Evolutionary conservation across 2,329 filamentous ascomycete genomes (phyloP).

Genomic region (Chaetomium olivaceum): DNA sequence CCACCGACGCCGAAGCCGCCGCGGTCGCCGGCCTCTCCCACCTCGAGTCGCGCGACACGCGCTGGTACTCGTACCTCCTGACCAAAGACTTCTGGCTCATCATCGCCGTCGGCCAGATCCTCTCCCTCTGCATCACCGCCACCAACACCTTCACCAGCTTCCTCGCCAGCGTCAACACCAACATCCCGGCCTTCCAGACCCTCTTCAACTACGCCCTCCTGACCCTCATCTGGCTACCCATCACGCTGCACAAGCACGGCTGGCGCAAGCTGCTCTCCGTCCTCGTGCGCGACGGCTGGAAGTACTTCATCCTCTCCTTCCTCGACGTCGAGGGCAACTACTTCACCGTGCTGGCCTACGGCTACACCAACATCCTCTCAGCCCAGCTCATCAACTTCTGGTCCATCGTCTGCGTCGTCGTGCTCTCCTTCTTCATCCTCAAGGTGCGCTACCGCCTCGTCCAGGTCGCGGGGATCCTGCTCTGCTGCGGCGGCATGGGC

Average conservation of each 20-base stretch:
- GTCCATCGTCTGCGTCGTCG: conserved; percentile 91
- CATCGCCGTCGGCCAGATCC: conserved; percentile 75
- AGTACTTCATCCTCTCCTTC: conserved; percentile 89
- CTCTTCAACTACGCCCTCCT: conserved; percentile 93
- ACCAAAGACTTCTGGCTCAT: conserved; percentile 89
- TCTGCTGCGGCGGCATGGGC: conserved; percentile 90
- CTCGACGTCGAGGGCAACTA: conserved; percentile 97
- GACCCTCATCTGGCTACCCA: conserved; percentile 75
- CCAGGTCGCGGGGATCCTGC: conserved; percentile 81
- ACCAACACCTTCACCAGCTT: conserved; percentile 89
- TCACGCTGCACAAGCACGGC: conserved; percentile 79
- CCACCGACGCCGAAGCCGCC: conserved; percentile 19
- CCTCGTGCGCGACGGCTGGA: conserved; percentile 76
- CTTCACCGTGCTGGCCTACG: conserved; percentile 93
- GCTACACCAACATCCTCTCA: conserved; percentile 86
- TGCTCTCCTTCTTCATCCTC: conserved; percentile 79
- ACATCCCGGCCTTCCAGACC: conserved; percentile 92
- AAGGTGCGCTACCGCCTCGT: conserved; percentile 85
- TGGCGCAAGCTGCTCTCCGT: conserved; percentile 67
- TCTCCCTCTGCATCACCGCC: conserved; percentile 85
- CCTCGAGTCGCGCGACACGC: conserved; percentile 54
- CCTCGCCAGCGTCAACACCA: conserved; percentile 65
- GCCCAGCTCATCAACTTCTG: conserved; percentile 98
- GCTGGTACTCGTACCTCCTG: conserved; percentile 73
- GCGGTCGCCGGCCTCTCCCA: conserved; percentile 34